Evolutionary conservation across 352 stramenopile species (phyloP).

Genomic region (Phytophthora megakarya): DNA sequence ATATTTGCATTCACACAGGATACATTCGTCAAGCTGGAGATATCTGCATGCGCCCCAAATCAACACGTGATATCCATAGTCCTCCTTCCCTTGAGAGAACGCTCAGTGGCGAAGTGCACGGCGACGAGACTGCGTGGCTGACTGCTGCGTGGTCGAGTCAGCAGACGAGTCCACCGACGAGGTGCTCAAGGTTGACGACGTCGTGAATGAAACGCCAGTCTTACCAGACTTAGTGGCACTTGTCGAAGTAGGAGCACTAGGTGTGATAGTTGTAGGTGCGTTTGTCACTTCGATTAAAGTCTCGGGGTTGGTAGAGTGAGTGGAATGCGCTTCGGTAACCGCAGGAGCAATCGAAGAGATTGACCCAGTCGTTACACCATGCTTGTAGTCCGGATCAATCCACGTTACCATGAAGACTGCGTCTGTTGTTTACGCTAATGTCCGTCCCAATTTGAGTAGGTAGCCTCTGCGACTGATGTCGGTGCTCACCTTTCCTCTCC

Average conservation of each 20-base stretch:
- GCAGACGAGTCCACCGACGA: slow-evolving; percentile 28
- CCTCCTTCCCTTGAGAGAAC: slow-evolving; percentile 1
- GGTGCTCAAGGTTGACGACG: slow-evolving; percentile 6
- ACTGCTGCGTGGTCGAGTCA: slow-evolving; percentile 29
- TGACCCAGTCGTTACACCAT: slow-evolving; percentile 8
- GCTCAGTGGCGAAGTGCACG: slow-evolving; percentile 28
- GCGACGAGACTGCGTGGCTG: slow-evolving; percentile 23
- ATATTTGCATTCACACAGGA: too few relatives aligned
- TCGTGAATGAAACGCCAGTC: slow-evolving; percentile 5
- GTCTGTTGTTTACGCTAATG: too few relatives aligned
- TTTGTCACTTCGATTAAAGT: slow-evolving; percentile 1
- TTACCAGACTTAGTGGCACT: slow-evolving; percentile 18
- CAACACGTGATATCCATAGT: not conserved
- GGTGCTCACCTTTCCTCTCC: too few relatives aligned
- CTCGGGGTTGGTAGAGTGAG: not conserved
- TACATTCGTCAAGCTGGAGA: too few relatives aligned
- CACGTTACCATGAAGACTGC: too few relatives aligned
- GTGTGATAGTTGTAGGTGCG: slow-evolving; percentile 6
- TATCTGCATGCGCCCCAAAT: not conserved
- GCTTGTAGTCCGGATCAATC: slow-evolving; percentile 19
- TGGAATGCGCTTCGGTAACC: slow-evolving; percentile 1
- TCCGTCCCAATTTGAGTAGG: too few relatives aligned
- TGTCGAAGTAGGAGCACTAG: slow-evolving; percentile 2
- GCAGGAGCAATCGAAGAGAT: slow-evolving; percentile 5
- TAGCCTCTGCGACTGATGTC: too few relatives aligned